Conservation (phyloP, 2,329 filamentous ascomycete species). For the Trichoderma hamatum region DNA sequence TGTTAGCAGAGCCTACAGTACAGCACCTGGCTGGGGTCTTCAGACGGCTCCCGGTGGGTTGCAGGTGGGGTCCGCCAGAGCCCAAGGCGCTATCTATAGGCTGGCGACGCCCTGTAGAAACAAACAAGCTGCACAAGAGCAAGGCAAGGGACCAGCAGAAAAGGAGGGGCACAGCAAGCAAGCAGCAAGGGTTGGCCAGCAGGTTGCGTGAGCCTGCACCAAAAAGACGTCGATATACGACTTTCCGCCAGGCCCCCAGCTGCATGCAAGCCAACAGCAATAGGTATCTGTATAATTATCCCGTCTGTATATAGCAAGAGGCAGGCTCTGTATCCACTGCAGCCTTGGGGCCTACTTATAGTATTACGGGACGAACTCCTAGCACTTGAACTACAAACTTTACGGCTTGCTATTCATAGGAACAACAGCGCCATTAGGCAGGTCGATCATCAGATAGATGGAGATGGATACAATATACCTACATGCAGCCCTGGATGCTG, state of each 20-base stretch:
- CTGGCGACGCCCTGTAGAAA: conserved; percentile 10
- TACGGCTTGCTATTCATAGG: background rate
- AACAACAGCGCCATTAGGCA: background rate
- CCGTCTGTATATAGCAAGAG: no score
- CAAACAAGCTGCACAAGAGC: background rate
- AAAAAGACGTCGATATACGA: background rate
- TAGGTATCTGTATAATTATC: no score
- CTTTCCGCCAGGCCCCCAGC: background rate
- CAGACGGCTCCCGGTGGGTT: conserved; percentile 3
- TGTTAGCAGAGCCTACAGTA: background rate
- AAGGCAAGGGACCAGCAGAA: background rate
- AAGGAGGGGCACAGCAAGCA: background rate
- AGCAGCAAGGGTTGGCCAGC: background rate
- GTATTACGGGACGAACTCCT: background rate
- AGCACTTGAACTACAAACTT: background rate
- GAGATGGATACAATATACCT: background rate
- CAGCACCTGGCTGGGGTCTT: background rate
- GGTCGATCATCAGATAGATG: background rate
- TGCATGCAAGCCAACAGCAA: background rate
- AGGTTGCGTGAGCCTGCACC: background rate
- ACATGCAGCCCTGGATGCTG: background rate
- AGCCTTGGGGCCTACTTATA: background rate
- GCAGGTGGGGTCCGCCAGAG: conserved; percentile 14
- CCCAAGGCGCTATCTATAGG: conserved; percentile 11
- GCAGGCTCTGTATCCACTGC: background rate